phyloP scores from a whole-genome alignment of 2,329 filamentous ascomycete genomes.

The Aspergillus sp. region DNA sequence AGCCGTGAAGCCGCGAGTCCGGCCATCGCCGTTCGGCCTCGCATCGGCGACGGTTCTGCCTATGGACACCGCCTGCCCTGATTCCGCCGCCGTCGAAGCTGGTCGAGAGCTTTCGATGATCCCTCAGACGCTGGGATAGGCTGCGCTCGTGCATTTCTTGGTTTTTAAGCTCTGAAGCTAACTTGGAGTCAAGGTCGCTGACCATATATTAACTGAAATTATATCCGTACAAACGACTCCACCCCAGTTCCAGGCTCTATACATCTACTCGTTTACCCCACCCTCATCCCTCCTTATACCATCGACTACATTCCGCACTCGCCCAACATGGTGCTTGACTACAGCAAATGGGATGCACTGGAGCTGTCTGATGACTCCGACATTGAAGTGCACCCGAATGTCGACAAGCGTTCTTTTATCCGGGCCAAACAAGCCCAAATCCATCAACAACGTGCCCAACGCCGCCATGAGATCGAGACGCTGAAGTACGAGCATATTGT shows the following conservation, averaged over 20 bases:
- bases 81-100: slow-evolving; percentile 29
- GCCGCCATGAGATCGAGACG: slow-evolving; percentile 84
- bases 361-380: slow-evolving; percentile 98
- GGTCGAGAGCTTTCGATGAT: slow-evolving; percentile 36
- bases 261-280: slow-evolving; percentile 18
- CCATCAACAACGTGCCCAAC: slow-evolving; percentile 82
- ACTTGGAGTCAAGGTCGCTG: background rate
- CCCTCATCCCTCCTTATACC: slow-evolving; percentile 20
- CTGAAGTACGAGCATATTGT: slow-evolving; percentile 86
- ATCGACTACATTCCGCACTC: slow-evolving; percentile 18
- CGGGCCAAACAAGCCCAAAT: slow-evolving; percentile 97
- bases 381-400: slow-evolving; percentile 96
- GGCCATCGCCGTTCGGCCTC: slow-evolving; percentile 19
- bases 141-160: background rate
- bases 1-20: slow-evolving; percentile 15
- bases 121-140: background rate
- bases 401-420: slow-evolving; percentile 98
- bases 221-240: background rate
- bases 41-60: slow-evolving; percentile 31
- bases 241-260: background rate
- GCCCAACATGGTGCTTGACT: slow-evolving; percentile 60
- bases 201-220: background rate
- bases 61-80: slow-evolving; percentile 26
- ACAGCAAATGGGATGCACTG: slow-evolving; percentile 71
- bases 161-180: background rate